Evolutionary conservation across 2,329 filamentous ascomycete genomes (phyloP).

Genomic region (Neofusicoccum kwambonambiense): DNA sequence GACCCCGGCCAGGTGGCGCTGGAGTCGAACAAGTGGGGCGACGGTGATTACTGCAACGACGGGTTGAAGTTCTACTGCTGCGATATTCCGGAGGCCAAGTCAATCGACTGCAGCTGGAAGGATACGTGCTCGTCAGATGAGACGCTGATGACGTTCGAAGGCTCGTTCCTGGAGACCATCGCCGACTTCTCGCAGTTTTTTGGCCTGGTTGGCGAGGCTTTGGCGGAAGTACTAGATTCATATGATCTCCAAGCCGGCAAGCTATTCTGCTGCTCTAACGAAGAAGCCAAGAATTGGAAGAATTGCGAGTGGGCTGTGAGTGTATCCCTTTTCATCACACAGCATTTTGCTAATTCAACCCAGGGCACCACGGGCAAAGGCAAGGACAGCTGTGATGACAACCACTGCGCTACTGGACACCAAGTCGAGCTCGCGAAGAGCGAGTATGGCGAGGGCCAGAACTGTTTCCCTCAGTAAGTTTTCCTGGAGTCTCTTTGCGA

Average conservation of each 20-base stretch:
- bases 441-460: not conserved
- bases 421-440: conserved; percentile 30
- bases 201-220: not conserved
- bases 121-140: not conserved
- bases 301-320: conserved; percentile 32
- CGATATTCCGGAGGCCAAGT: not conserved
- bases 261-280: conserved; percentile 30
- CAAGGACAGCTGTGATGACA: conserved; percentile 31
- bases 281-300: conserved; percentile 29
- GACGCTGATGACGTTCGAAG: not conserved
- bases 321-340: not conserved
- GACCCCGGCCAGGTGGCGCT: not conserved
- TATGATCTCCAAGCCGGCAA: conserved; percentile 13
- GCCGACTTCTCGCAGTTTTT: not conserved
- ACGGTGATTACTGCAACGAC: not conserved
- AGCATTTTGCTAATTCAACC: not conserved
- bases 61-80: not conserved
- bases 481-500: not conserved
- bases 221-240: not conserved
- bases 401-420: conserved; percentile 29
- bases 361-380: conserved; percentile 30
- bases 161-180: not conserved
- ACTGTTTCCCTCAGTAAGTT: conserved; percentile 19
- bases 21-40: not conserved
- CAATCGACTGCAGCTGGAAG: not conserved